A percentile compares a stretch with the other conserved stretches of the same genome.
phyloP scores from a whole-genome alignment of 2,329 filamentous ascomycete genomes.

The Proliferodiscus dingleyae region DNA sequence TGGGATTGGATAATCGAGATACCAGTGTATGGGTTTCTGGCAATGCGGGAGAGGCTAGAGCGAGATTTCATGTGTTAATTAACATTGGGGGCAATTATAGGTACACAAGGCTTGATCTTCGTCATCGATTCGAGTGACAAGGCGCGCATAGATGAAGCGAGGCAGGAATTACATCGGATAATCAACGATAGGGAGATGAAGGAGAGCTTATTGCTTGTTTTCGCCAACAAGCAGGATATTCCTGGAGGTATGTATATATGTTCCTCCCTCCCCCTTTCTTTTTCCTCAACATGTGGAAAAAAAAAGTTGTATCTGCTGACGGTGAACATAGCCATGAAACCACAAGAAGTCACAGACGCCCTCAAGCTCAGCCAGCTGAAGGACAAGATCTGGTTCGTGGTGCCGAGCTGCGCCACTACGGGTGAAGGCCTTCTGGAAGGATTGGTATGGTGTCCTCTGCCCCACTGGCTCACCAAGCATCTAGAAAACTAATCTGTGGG shows the following conservation, averaged over 20 bases:
- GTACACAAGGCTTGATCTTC: constrained; percentile 97
- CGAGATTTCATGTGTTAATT: too few relatives aligned
- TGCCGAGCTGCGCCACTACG: constrained; percentile 76
- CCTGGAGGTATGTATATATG: constrained; percentile 69
- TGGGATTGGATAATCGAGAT: constrained; percentile 46
- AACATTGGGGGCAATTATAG: too few relatives aligned
- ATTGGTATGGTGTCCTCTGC: constrained; percentile 45
- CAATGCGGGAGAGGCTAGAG: too few relatives aligned
- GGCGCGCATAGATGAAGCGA: constrained; percentile 85
- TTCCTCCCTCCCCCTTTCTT: constrained; percentile 15
- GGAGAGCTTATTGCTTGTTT: constrained; percentile 88
- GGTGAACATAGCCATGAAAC: constrained; percentile 61
- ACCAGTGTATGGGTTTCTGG: too few relatives aligned
- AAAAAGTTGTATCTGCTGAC: constrained; percentile 7
- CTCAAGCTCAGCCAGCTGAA: constrained; percentile 73
- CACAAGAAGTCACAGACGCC: constrained; percentile 72
- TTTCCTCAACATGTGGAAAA: too few relatives aligned
- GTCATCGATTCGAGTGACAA: constrained; percentile 95
- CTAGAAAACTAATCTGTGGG: background rate
- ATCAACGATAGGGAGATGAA: constrained; percentile 98
- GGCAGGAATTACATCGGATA: constrained; percentile 91
- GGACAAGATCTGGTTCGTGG: constrained; percentile 81
- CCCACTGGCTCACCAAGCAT: too few relatives aligned
- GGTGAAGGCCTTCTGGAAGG: constrained; percentile 79
- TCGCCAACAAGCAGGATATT: constrained; percentile 99